phyloP scores from a whole-genome alignment of 768 basidiomycete species.

The Phlebiopsis gigantea region DNA sequence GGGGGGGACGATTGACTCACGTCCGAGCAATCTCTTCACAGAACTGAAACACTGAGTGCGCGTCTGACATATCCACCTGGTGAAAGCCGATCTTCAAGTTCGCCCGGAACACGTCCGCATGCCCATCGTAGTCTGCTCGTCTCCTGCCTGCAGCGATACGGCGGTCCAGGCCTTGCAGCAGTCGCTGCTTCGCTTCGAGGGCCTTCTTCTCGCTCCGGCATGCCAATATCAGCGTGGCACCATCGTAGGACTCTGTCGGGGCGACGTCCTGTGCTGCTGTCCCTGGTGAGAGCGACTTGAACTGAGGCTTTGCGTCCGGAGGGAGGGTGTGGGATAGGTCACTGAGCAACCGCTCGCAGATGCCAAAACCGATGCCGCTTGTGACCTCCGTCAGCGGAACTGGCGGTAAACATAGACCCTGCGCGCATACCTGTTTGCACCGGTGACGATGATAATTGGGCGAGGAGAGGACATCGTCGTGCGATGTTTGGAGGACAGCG shows the following conservation, averaged over 20 bases:
- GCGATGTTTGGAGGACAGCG: not conserved
- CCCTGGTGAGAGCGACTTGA: slow-evolving; percentile 22
- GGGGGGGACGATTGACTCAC: slow-evolving; percentile 34
- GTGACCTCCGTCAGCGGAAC: not conserved
- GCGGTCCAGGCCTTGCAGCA: slow-evolving; percentile 49
- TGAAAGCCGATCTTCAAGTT: slow-evolving; percentile 58
- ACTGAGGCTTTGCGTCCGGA: slow-evolving; percentile 46
- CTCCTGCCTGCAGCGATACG: slow-evolving; percentile 38
- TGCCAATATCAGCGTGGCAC: slow-evolving; percentile 74
- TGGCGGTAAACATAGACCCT: not conserved
- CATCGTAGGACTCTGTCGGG: slow-evolving; percentile 34
- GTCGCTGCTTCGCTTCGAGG: slow-evolving; percentile 49
- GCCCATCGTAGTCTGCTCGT: slow-evolving; percentile 38
- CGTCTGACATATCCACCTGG: slow-evolving; percentile 56
- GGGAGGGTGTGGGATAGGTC: slow-evolving; percentile 53
- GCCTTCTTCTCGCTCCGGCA: slow-evolving; percentile 67
- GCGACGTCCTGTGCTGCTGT: slow-evolving; percentile 12
- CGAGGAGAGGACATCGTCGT: slow-evolving; percentile 11
- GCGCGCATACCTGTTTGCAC: slow-evolving; percentile 30
- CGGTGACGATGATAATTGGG: slow-evolving; percentile 30
- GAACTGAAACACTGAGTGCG: slow-evolving; percentile 60
- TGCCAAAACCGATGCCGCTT: slow-evolving; percentile 81
- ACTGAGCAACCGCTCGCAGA: slow-evolving; percentile 70
- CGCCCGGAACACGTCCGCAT: slow-evolving; percentile 51
- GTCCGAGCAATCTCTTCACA: slow-evolving; percentile 44